Evolutionary conservation across 306 rosid genomes (phyloP), one percentile per base, ranked within the genome.

Genomic region (Acacia melanoxylon): DNA sequence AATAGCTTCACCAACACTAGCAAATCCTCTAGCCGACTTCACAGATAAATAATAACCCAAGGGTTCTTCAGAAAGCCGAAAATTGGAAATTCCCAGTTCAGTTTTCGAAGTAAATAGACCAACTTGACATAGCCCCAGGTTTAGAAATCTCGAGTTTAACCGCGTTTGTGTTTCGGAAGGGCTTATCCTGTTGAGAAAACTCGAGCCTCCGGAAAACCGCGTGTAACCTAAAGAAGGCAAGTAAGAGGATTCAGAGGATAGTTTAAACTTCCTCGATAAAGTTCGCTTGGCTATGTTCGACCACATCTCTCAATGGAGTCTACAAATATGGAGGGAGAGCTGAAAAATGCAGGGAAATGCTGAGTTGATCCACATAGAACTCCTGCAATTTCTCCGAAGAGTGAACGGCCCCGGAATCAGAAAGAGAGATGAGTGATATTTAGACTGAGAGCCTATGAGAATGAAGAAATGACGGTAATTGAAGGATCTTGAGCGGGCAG

Each of bases 1-100:
- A 56, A 92, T 77, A 1, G 97, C 98, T 87, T 90, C 97, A 0
- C 97, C 97, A 14, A 77, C 92, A 59, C 86, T 87, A 12, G 92
- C 92, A 52, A 88, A 83, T 35, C 91, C 81, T 74, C 86, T 89
- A 25, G 65, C 63, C 6, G 52, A 41, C 71, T 48, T 72, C 56
- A 65, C 22, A 72, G 61, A 58, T 42, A 77, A 84, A 74, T 68
- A 83, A 86, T 78, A 84, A 10, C 68, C 73, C 44, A 83, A 69
- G 24, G 73, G 66, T 24, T 80, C 42, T 67, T 72, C 78, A 1
- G 72, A 86, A 78, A 77, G 77, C 77, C 42, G 17, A 10, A 82
- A 87, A 65, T 68, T 78, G 68, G 88, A 83, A 41, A 83, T 81
- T 68, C 90, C 78, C 70, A 85, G 61, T 37, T 74, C 72, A 66